Percentiles rank a stretch among this genome's conserved stretches.
phyloP scores from a whole-genome alignment of 495 filamentous ascomycete genomes.

The Penicillium malachiteum region DNA sequence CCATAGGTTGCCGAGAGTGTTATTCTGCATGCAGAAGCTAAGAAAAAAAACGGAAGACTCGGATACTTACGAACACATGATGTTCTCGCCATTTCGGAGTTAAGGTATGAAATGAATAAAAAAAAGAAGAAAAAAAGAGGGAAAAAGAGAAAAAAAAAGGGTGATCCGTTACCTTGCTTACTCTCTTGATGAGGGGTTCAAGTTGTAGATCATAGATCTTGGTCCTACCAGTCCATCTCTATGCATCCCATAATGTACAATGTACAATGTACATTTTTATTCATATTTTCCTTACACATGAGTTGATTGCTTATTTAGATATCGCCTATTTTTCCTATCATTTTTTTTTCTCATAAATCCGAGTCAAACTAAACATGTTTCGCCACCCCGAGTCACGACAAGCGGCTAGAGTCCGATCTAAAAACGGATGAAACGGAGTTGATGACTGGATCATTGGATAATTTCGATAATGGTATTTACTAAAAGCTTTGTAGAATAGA shows the following conservation, averaged over 20 bases:
- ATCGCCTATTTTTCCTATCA: not conserved
- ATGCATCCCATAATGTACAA: too few relatives aligned
- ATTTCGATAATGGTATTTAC: too few relatives aligned
- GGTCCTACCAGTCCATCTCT: too few relatives aligned
- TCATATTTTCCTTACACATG: not conserved
- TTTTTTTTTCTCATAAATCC: not conserved
- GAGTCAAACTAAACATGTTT: too few relatives aligned
- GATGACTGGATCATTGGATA: too few relatives aligned
- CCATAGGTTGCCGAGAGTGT: not conserved
- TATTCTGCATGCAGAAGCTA: conserved; percentile 1
- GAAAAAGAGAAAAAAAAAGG: not conserved
- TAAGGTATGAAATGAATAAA: not conserved
- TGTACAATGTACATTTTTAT: too few relatives aligned
- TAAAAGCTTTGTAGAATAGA: too few relatives aligned
- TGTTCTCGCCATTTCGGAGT: conserved; percentile 1
- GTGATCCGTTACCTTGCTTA: not conserved
- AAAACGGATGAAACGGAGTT: too few relatives aligned
- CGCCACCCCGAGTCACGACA: too few relatives aligned
- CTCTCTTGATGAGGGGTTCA: not conserved
- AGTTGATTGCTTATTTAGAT: conserved; percentile 6
- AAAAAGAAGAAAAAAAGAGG: not conserved
- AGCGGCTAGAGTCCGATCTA: too few relatives aligned
- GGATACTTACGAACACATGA: conserved; percentile 24
- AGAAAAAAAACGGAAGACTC: conserved; percentile 16
- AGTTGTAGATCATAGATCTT: conserved; percentile 6